Base-by-base conservation (phyloP, 371 early-diverging fungal genomes). In the Chytridiales sp. region DNA sequence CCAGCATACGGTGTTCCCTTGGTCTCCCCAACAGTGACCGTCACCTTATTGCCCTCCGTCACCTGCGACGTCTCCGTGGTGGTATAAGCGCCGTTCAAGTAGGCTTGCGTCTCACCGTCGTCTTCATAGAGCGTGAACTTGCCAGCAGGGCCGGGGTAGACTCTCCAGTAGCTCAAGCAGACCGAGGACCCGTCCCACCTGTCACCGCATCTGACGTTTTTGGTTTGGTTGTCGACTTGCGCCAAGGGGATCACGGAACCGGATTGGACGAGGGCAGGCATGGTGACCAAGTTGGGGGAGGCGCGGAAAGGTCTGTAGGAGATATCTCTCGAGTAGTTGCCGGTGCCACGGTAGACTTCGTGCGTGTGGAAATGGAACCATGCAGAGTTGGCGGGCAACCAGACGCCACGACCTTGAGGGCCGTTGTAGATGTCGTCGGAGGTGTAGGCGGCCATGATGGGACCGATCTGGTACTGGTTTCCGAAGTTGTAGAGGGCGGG, bases 301-400 rank as follows among this genome's bases (percentile, higher is more conserved):
- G 35, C 44, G 26, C n/a, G n/a, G 29, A 56, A 22, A 29, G 56
- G 55, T 22, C 4, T 19, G 53, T 35, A 52, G 11, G 36, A 2
- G 39, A 35, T 31, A 35, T 54, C 29, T 22, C 47, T 22, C 17
- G 52, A 46, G 36, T 53, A 51, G 26, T 47, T 21, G 27, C 36
- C 36, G 11, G 41, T 21, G n/a, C 44, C 41, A 27, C 29, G 11
- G 26, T 56, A 30, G n/a, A 32, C 35, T 19, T 54, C 39, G 48
- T 56, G 47, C n/a, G 62, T 62, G 47, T 62, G 62, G 49, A 54
- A 56, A 48, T 62, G 35, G 56, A 32, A 55, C 62, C 62, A 62
- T n/a, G 43, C 48, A 2, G 55, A 46, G 15, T 46, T 32, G 38
- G 53, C 5, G 11, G 62, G 62, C 4, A 62, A 50, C 29, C 49